These are phyloP conservation scores for Boechera stricta DNA, from an alignment of 345 rosid genomes.

Conservation along the genomic window DNA sequence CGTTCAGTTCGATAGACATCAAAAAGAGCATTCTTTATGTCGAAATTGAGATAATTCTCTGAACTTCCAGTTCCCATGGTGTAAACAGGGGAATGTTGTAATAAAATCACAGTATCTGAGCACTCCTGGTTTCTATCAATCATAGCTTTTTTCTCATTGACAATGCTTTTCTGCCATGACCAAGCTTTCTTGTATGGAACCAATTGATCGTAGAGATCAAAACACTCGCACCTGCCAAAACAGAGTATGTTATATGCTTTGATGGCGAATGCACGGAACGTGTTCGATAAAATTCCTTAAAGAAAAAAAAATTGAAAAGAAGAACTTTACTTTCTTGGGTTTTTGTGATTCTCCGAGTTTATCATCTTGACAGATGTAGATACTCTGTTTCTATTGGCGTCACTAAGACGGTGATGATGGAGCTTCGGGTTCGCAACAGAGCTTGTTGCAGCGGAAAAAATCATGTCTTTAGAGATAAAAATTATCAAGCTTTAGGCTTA, in stretches of 20 bases:
- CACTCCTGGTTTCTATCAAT: not conserved
- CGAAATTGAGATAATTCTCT: conserved; percentile 43
- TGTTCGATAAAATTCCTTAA: conserved; percentile 49
- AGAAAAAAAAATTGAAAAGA: not conserved
- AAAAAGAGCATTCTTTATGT: conserved; percentile 54
- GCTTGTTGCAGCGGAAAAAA: not conserved
- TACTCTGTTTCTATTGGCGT: conserved; percentile 5
- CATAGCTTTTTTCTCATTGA: conserved; percentile 56
- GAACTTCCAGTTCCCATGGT: conserved; percentile 81
- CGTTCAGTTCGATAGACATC: conserved; percentile 78
- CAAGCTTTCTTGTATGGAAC: conserved; percentile 69
- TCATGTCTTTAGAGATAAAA: conserved; percentile 9
- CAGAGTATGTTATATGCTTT: not conserved
- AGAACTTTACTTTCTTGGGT: conserved; percentile 32
- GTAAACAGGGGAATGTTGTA: conserved; percentile 51
- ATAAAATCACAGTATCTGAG: no score
- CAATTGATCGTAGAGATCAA: conserved; percentile 61
- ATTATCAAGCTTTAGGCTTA: not conserved
- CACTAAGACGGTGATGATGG: conserved; percentile 16
- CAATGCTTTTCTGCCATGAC: conserved; percentile 73
- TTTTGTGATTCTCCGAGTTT: conserved; percentile 27
- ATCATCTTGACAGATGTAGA: conserved; percentile 9
- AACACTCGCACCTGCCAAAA: conserved; percentile 65
- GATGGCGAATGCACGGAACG: not conserved
- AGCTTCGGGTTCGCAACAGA: not conserved